Conservation (phyloP, 495 filamentous ascomycete genomes). For the Halenospora varia region DNA sequence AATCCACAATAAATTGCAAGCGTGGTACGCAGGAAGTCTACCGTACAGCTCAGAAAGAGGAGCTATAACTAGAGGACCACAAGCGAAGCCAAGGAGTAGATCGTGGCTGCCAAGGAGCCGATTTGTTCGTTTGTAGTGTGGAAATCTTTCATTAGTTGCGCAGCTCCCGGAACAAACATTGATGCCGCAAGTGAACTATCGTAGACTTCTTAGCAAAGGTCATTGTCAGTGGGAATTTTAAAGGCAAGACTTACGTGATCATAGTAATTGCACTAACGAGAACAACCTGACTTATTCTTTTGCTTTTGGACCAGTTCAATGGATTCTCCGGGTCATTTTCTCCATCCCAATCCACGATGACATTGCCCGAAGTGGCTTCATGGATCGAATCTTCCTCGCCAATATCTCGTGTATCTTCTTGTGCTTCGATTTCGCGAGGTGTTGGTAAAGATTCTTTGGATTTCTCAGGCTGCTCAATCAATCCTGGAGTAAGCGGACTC, state of each 20-base stretch:
- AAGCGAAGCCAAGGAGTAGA: conserved; percentile 50
- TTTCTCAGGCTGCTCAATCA: too few species aligned
- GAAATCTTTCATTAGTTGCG: conserved; percentile 44
- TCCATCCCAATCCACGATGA: conserved; percentile 18
- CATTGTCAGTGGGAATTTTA: conserved; percentile 39
- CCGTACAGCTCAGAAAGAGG: conserved; percentile 39
- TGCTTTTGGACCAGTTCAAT: conserved; percentile 47
- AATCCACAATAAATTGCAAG: conserved; percentile 43
- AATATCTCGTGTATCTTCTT: too few species aligned
- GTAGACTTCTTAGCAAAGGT: too few species aligned
- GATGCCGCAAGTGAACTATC: conserved; percentile 33
- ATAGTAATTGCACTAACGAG: conserved; percentile 54
- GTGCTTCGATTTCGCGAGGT: too few species aligned
- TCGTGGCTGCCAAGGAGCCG: conserved; percentile 44
- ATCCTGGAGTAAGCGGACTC: too few species aligned
- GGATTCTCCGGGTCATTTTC: conserved; percentile 50
- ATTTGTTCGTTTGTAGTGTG: conserved; percentile 41
- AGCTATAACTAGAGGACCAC: conserved; percentile 1
- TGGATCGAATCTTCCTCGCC: too few species aligned
- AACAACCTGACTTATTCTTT: conserved; percentile 56
- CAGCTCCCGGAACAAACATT: conserved; percentile 38
- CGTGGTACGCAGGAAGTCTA: conserved; percentile 47
- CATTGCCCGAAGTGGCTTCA: too few species aligned
- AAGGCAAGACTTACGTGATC: conserved; percentile 28
- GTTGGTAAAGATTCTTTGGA: too few species aligned